Conservation (phyloP, 1,139 yeast genomes). For the Petasospora fabianii region DNA sequence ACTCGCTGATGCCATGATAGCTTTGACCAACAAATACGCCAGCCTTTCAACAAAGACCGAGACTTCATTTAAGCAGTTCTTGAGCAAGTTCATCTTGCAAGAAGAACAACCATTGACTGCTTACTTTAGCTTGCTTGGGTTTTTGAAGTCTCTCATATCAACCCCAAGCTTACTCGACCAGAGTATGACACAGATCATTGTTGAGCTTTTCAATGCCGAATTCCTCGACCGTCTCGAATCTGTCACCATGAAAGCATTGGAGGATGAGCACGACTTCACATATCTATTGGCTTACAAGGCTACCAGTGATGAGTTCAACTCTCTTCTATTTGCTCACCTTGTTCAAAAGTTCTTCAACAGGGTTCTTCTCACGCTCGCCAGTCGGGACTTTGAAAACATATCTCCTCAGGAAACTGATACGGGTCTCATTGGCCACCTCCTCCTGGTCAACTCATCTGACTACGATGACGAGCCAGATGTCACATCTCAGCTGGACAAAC, state of each 20-base stretch:
- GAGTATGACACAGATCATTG: slow-evolving; percentile 8
- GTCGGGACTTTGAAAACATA: slow-evolving; percentile 3
- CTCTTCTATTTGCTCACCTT: slow-evolving; percentile 23
- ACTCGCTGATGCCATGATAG: slow-evolving; percentile 35
- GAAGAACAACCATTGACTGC: slow-evolving; percentile 24
- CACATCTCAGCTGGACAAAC: slow-evolving; percentile 11
- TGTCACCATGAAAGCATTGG: slow-evolving; percentile 16
- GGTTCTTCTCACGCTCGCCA: slow-evolving; percentile 12
- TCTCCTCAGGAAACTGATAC: slow-evolving; percentile 4
- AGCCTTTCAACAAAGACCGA: slow-evolving; percentile 23
- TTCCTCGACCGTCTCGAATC: slow-evolving; percentile 21
- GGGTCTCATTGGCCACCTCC: slow-evolving; percentile 18
- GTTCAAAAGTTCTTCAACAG: slow-evolving; percentile 20
- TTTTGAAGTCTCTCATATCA: slow-evolving; percentile 19
- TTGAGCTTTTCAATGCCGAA: slow-evolving; percentile 12
- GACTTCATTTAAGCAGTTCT: slow-evolving; percentile 26
- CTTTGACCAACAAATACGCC: slow-evolving; percentile 32
- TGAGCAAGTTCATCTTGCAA: slow-evolving; percentile 25
- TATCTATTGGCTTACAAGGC: slow-evolving; percentile 26
- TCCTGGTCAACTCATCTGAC: slow-evolving; percentile 14
- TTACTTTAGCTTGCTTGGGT: slow-evolving; percentile 29
- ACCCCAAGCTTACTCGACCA: slow-evolving; percentile 5
- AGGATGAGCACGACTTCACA: slow-evolving; percentile 25
- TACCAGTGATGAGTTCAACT: slow-evolving; percentile 24
- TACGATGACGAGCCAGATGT: slow-evolving; percentile 23